phyloP scores from a whole-genome alignment of 2,329 filamentous ascomycete genomes.

The Nannizzia gypsea region DNA sequence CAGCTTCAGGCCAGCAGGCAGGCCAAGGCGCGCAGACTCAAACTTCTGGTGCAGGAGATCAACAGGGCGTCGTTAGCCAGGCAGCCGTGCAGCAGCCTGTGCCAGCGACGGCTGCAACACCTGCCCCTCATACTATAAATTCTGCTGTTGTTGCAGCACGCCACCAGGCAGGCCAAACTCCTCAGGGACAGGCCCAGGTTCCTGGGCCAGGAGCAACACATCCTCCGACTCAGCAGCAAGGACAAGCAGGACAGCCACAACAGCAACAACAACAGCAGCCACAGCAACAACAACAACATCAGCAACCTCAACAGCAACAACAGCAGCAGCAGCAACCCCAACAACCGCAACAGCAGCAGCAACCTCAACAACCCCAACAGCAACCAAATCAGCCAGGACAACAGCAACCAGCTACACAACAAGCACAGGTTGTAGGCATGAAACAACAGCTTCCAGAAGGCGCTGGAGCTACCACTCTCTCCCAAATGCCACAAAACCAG shows the following conservation, averaged over 20 bases:
- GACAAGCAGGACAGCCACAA: constrained; percentile 14
- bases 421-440: constrained; percentile 21
- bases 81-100: constrained; percentile 17
- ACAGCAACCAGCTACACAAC: constrained; percentile 15
- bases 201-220: constrained; percentile 6
- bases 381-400: constrained; percentile 15
- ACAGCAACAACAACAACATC: constrained; percentile 16
- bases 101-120: constrained; percentile 17
- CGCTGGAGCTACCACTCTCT: constrained; percentile 21
- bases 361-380: constrained; percentile 10
- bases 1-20: constrained; percentile 13
- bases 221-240: constrained; percentile 11
- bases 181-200: not conserved
- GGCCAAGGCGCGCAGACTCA: not conserved
- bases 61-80: constrained; percentile 12
- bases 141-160: constrained; percentile 36
- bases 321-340: constrained; percentile 16
- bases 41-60: constrained; percentile 6
- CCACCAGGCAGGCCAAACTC: constrained; percentile 17
- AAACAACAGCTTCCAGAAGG: constrained; percentile 25
- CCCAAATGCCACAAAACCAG: constrained; percentile 23
- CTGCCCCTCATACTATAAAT: constrained; percentile 37
- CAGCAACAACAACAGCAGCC: constrained; percentile 16
- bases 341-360: constrained; percentile 16
- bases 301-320: constrained; percentile 10